Conservation (phyloP, 352 stramenopile genomes). For the Phytophthora agathidicida region DNA sequence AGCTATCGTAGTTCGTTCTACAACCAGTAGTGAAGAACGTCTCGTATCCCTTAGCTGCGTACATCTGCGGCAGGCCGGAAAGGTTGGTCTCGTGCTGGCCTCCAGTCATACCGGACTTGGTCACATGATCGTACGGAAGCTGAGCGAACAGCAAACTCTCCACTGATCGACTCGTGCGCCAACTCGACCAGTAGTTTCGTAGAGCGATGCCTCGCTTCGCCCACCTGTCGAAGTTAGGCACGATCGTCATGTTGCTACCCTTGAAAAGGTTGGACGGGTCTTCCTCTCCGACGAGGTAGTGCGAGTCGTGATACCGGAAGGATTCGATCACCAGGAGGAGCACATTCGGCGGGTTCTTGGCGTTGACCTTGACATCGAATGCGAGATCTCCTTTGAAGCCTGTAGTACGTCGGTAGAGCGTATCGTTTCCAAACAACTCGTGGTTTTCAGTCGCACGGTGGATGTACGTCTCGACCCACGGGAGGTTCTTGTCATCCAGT, state of each 20-base stretch:
- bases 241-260: constrained; percentile 31
- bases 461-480: constrained; percentile 11
- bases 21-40: constrained; percentile 49
- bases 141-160: constrained; percentile 60
- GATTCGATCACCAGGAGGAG: constrained; percentile 54
- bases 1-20: constrained; percentile 50
- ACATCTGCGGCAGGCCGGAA: constrained; percentile 48
- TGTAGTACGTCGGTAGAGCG: constrained; percentile 23
- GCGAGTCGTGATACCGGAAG: constrained; percentile 57
- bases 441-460: constrained; percentile 17
- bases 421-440: constrained; percentile 8
- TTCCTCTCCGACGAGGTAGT: constrained; percentile 50
- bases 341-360: constrained; percentile 47
- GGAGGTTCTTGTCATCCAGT: constrained; percentile 1
- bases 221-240: constrained; percentile 52
- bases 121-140: constrained; percentile 43
- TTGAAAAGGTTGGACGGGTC: constrained; percentile 38
- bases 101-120: constrained; percentile 35
- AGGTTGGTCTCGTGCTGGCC: constrained; percentile 31
- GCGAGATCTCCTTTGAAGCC: constrained; percentile 21
- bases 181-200: constrained; percentile 62
- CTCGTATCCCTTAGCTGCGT: constrained; percentile 53
- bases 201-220: constrained; percentile 53
- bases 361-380: constrained; percentile 44
- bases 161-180: constrained; percentile 54